A percentile compares a stretch with the other conserved stretches of the same genome.
Conservation (phyloP, 352 stramenopile genomes). For the Phytophthora nicotianae region DNA sequence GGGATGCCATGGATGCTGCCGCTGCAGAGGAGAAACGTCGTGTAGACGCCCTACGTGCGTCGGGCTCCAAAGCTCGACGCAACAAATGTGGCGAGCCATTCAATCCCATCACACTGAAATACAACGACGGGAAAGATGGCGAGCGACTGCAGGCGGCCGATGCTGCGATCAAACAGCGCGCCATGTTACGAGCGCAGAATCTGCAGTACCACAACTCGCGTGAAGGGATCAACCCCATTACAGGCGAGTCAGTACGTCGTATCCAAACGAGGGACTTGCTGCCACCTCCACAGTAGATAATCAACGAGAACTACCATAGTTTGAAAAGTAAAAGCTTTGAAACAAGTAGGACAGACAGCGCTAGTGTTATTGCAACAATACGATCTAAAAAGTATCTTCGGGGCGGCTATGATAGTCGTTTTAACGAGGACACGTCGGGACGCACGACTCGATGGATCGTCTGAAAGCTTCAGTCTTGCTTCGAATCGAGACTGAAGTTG, state of each 20-base stretch:
- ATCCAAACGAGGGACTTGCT: constrained; percentile 59
- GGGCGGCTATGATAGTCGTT: constrained; percentile 3
- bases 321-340: too few species aligned
- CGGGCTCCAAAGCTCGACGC: constrained; percentile 81
- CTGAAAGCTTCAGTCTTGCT: neutral
- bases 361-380: neutral
- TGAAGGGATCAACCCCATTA: constrained; percentile 88
- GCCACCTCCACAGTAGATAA: constrained; percentile 42
- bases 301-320: neutral
- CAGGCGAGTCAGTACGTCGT: constrained; percentile 59
- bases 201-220: constrained; percentile 84
- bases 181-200: constrained; percentile 77
- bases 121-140: constrained; percentile 87
- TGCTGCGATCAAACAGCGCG: constrained; percentile 74
- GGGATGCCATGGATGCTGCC: constrained; percentile 81
- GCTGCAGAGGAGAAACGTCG: constrained; percentile 73
- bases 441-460: neutral
- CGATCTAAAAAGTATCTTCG: neutral
- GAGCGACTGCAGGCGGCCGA: constrained; percentile 70
- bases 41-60: constrained; percentile 57
- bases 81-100: constrained; percentile 89
- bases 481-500: too few species aligned
- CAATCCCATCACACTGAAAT: constrained; percentile 89
- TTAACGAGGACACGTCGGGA: constrained; percentile 6
- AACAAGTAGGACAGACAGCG: neutral